Evolutionary conservation across 78 protist species (phyloP).

Genomic region (Tieghemostelium lacteum): DNA sequence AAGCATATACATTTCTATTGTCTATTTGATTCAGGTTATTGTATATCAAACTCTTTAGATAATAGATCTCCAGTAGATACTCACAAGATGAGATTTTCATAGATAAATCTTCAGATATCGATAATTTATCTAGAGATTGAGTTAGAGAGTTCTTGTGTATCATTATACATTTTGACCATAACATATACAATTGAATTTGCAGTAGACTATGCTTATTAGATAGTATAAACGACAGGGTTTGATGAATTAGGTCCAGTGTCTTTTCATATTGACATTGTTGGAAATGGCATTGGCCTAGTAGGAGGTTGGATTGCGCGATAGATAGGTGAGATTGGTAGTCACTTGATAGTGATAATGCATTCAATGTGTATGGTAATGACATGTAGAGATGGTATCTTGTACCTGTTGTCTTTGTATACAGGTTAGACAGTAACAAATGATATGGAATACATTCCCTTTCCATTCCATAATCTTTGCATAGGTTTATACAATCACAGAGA

Average conservation of each 20-base stretch:
- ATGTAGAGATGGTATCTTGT: neutral
- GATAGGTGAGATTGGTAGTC: neutral
- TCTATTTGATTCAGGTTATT: conserved; percentile 1
- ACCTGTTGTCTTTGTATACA: neutral
- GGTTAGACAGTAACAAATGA: neutral
- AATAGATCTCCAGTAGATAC: conserved; percentile 16
- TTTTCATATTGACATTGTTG: neutral
- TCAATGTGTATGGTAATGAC: conserved; percentile 6
- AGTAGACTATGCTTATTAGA: neutral
- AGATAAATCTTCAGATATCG: neutral
- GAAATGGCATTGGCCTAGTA: conserved; percentile 7
- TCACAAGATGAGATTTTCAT: neutral
- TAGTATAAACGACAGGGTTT: conserved; percentile 19
- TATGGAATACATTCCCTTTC: too few relatives aligned
- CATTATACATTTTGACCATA: conserved; percentile 10
- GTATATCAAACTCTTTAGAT: conserved; percentile 15
- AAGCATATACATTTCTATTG: conserved; percentile 27
- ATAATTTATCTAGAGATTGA: conserved; percentile 1
- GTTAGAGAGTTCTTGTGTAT: neutral
- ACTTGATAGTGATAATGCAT: conserved; percentile 21
- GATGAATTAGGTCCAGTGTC: neutral
- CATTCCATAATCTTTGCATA: conserved; percentile 6
- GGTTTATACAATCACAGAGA: neutral
- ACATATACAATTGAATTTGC: conserved; percentile 11
- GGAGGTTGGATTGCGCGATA: conserved; percentile 7